These are phyloP conservation scores for Ammopiptanthus mongolicus DNA, from an alignment of 306 rosid genomes.

Conservation along the genomic window DNA sequence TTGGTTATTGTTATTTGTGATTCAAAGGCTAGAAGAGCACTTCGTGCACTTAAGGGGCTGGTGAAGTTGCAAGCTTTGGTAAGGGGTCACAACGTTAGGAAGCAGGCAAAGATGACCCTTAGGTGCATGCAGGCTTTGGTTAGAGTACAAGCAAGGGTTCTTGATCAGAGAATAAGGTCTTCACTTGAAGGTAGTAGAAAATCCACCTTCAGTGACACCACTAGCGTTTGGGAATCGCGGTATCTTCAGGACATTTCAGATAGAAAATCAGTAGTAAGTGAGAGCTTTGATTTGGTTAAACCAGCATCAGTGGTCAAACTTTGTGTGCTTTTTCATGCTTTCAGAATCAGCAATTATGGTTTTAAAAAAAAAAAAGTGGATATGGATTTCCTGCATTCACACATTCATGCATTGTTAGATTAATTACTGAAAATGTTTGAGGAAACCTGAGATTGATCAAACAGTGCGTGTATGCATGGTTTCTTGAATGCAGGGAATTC, in stretches of 20 bases:
- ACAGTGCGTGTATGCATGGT: no score
- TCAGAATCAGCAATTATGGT: background rate
- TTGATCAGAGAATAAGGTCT: constrained; percentile 73
- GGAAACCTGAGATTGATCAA: no score
- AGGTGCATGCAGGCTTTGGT: constrained; percentile 92
- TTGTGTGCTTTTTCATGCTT: constrained; percentile 10
- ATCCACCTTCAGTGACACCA: constrained; percentile 76
- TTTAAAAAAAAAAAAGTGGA: background rate
- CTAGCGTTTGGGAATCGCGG: constrained; percentile 64
- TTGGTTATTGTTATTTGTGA: background rate
- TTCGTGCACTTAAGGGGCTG: constrained; percentile 80
- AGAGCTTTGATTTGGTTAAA: background rate
- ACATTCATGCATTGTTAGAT: no score
- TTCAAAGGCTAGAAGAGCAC: constrained; percentile 87
- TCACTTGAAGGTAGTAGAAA: constrained; percentile 80
- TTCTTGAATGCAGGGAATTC: no score
- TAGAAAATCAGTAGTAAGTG: constrained; percentile 70
- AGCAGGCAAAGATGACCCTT: constrained; percentile 93
- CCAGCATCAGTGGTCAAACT: background rate
- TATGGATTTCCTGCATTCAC: no score
- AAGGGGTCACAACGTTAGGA: constrained; percentile 91
- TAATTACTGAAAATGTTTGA: no score
- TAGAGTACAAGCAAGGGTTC: constrained; percentile 81
- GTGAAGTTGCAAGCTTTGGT: constrained; percentile 96
- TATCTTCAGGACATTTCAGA: constrained; percentile 77